Percentiles rank a stretch among this genome's conserved stretches.
Conservation (phyloP, 1,284 basidiomycete species). For the Tilletia horrida region DNA sequence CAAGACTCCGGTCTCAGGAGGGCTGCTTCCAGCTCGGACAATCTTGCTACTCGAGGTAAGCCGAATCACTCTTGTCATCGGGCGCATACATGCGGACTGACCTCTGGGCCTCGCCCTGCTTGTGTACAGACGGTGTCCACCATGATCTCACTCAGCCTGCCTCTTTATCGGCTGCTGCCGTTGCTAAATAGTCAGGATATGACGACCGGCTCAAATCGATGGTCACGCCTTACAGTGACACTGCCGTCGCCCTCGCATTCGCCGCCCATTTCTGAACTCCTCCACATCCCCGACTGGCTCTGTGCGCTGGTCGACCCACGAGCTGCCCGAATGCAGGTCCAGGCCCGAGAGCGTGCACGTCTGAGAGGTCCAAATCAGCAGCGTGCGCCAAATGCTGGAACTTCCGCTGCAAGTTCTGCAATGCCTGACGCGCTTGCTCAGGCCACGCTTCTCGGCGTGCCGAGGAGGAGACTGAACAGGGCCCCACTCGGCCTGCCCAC, state of each 20-base stretch:
- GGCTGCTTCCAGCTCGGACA: neutral
- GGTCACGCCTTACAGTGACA: neutral
- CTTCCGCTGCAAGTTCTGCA: neutral
- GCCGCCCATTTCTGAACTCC: neutral
- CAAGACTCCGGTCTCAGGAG: neutral
- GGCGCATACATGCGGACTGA: too few species aligned
- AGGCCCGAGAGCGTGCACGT: neutral
- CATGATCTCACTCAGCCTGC: neutral
- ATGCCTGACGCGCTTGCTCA: neutral
- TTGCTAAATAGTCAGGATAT: neutral
- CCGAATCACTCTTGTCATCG: neutral
- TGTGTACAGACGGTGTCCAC: neutral
- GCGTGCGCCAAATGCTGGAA: neutral
- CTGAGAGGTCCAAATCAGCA: neutral
- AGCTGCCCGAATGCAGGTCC: neutral
- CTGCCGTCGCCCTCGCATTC: slow-evolving; percentile 13
- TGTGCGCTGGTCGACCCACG: slow-evolving; percentile 1
- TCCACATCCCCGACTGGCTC: slow-evolving; percentile 11
- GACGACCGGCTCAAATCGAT: neutral
- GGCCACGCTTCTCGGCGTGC: neutral
- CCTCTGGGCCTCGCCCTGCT: too few species aligned
- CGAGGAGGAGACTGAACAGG: neutral
- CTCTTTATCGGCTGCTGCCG: neutral
- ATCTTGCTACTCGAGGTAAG: neutral
- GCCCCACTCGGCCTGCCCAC: neutral